phyloP scores from a whole-genome alignment of 345 rosid genomes.

The Corymbia maculata region DNA sequence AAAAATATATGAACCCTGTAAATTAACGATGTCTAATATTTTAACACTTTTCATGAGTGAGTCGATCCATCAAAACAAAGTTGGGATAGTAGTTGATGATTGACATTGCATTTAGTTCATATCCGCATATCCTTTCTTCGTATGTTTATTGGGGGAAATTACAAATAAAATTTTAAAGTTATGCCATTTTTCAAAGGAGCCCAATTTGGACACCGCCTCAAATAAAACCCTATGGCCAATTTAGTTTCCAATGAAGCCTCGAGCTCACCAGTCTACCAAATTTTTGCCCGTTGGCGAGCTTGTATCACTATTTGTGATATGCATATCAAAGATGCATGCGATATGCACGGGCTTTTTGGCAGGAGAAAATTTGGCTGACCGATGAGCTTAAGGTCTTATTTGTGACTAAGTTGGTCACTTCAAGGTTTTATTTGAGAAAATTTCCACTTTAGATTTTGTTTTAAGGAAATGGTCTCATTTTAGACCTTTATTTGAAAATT shows the following conservation, averaged over 20 bases:
- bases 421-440: background rate
- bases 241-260: background rate
- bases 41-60: background rate
- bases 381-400: background rate
- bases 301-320: background rate
- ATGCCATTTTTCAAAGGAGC: no score
- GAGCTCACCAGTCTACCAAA: background rate
- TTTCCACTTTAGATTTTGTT: background rate
- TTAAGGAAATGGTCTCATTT: background rate
- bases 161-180: background rate
- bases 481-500: background rate
- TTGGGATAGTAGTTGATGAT: fast-evolving
- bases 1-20: background rate
- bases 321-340: background rate
- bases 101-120: background rate
- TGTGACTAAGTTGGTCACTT: background rate
- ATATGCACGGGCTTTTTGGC: background rate
- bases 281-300: background rate
- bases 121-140: background rate
- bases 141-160: no score
- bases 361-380: background rate
- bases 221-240: background rate
- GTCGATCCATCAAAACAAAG: background rate
- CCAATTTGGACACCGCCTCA: background rate
- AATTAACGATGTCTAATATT: background rate